A percentile compares a stretch with the other conserved stretches of the same genome.
These are phyloP conservation scores for Ensete glaucum DNA, from an alignment of 176 grass and related monocot species.

Conservation along the genomic window DNA sequence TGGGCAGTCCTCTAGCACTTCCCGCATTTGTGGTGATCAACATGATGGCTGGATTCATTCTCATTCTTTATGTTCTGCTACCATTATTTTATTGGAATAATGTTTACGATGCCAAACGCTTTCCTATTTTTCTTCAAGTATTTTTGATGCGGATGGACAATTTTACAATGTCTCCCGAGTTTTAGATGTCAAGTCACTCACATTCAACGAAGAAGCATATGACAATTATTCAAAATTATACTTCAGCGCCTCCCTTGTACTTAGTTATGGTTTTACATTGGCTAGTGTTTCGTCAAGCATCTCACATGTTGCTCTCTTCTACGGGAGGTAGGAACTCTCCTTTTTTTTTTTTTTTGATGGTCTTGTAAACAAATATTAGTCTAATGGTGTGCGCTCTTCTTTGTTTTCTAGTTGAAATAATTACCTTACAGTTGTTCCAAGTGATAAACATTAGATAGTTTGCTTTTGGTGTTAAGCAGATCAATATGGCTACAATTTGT, in stretches of 20 bases:
- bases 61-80: too few relatives aligned
- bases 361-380: too few relatives aligned
- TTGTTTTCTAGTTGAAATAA: too few relatives aligned
- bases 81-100: constrained; percentile 24
- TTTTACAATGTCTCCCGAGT: constrained; percentile 19
- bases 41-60: too few relatives aligned
- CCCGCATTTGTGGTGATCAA: too few relatives aligned
- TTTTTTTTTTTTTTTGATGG: too few relatives aligned
- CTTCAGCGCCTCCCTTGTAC: not conserved
- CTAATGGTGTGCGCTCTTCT: too few relatives aligned
- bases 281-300: not conserved
- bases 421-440: too few relatives aligned
- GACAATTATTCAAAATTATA: not conserved
- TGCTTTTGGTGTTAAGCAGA: not conserved
- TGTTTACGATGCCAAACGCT: constrained; percentile 21
- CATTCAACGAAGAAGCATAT: not conserved
- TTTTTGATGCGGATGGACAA: constrained; percentile 16
- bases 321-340: not conserved
- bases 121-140: constrained; percentile 7
- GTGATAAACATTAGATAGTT: too few relatives aligned
- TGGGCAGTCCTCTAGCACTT: too few relatives aligned
- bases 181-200: constrained; percentile 14
- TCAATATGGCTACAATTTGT: not conserved
- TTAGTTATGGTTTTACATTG: not conserved
- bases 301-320: not conserved